These are phyloP conservation scores for Phialocephala sp. DNA, from an alignment of 2,329 filamentous ascomycete genomes.

Conservation along the genomic window DNA sequence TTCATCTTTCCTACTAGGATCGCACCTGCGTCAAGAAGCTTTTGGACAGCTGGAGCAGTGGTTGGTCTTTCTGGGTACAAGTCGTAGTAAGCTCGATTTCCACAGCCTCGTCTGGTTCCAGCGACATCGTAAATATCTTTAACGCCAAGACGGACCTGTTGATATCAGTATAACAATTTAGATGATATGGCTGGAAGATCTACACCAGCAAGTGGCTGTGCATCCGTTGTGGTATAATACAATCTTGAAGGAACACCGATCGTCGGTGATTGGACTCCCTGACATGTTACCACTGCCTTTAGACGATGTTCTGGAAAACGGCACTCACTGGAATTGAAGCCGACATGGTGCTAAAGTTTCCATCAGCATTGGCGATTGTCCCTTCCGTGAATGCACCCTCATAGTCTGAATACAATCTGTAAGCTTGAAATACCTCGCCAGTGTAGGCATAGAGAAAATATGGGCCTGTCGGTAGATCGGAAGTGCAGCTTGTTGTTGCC, in stretches of 20 bases:
- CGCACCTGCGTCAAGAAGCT: constrained; percentile 64
- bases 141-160: constrained; percentile 61
- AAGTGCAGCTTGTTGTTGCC: constrained; percentile 2
- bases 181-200: not conserved
- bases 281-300: not conserved
- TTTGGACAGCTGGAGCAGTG: constrained; percentile 57
- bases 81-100: constrained; percentile 62
- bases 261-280: constrained; percentile 48
- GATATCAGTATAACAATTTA: not conserved
- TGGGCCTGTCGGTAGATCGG: constrained; percentile 48
- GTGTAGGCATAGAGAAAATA: constrained; percentile 48
- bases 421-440: constrained; percentile 44
- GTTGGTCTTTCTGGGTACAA: constrained; percentile 53
- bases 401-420: constrained; percentile 53
- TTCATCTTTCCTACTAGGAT: constrained; percentile 61
- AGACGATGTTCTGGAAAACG: not conserved
- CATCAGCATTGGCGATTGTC: constrained; percentile 3
- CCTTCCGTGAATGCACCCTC: constrained; percentile 54
- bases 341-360: constrained; percentile 9
- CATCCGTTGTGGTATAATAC: constrained; percentile 57
- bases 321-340: constrained; percentile 4
- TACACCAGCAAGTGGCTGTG: constrained; percentile 60
- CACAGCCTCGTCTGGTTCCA: constrained; percentile 60
- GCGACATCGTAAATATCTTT: constrained; percentile 67
- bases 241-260: constrained; percentile 64